Conservation (phyloP, 2,329 filamentous ascomycete species). For the Exophiala sideris region DNA sequence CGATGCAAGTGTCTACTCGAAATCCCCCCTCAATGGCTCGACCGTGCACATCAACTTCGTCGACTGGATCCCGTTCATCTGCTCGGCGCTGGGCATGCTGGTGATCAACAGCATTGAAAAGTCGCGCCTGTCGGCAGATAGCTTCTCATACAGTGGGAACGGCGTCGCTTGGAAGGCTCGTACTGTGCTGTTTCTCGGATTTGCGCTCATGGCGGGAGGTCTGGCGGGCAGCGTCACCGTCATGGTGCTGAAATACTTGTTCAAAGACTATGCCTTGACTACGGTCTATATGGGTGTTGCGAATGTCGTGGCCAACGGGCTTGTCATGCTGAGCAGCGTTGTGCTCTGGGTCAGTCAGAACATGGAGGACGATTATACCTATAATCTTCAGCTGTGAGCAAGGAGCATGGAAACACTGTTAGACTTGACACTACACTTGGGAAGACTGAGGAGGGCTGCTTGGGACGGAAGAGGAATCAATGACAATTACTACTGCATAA, state of each 20-base stretch:
- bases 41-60: constrained; percentile 65
- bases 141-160: constrained; percentile 62
- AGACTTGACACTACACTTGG: not conserved
- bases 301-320: constrained; percentile 61
- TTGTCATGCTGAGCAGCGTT: constrained; percentile 65
- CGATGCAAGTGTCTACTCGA: constrained; percentile 63
- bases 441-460: too few relatives aligned
- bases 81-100: constrained; percentile 66
- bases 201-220: constrained; percentile 66
- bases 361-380: constrained; percentile 70
- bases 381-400: constrained; percentile 60
- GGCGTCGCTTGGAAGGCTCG: constrained; percentile 69
- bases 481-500: too few relatives aligned
- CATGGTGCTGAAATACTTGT: constrained; percentile 65
- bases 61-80: constrained; percentile 70
- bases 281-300: constrained; percentile 66
- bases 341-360: constrained; percentile 69
- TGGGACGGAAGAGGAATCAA: too few relatives aligned
- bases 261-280: constrained; percentile 57
- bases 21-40: constrained; percentile 59
- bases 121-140: constrained; percentile 60
- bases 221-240: constrained; percentile 66
- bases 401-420: not conserved
- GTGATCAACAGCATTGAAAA: constrained; percentile 72
- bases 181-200: constrained; percentile 66